Conservation (phyloP, 805 yeast genomes). For the Candida nemodendra region DNA sequence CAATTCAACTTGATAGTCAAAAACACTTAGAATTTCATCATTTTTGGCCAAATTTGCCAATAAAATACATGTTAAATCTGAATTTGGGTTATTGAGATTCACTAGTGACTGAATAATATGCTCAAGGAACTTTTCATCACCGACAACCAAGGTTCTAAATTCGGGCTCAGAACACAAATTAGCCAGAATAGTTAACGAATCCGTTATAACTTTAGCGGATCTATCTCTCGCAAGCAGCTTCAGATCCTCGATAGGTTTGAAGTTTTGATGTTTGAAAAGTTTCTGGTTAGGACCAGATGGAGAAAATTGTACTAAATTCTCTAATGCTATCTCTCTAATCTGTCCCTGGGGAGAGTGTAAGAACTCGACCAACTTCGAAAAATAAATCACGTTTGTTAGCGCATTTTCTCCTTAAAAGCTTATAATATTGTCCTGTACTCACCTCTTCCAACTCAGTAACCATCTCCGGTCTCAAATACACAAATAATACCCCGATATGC, state of each 20-base stretch:
- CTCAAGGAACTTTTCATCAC: conserved; percentile 56
- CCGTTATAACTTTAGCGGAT: conserved; percentile 55
- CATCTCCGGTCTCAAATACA: conserved; percentile 37
- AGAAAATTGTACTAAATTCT: conserved; percentile 78
- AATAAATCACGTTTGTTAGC: conserved; percentile 6
- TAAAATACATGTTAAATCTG: conserved; percentile 81
- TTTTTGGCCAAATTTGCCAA: conserved; percentile 84
- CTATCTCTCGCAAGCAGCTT: conserved; percentile 55
- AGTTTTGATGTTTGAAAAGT: conserved; percentile 69
- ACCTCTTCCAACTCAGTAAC: conserved; percentile 53
- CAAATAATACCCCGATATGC: too few relatives aligned
- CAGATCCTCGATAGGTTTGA: conserved; percentile 69
- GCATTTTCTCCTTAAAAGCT: not conserved
- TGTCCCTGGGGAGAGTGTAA: conserved; percentile 79
- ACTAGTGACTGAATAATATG: conserved; percentile 49
- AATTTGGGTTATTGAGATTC: conserved; percentile 58
- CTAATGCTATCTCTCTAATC: conserved; percentile 80
- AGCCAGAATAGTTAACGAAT: conserved; percentile 75
- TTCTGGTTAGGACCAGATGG: conserved; percentile 55
- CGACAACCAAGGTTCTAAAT: conserved; percentile 63
- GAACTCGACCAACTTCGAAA: conserved; percentile 60
- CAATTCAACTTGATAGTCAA: conserved; percentile 38
- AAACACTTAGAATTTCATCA: conserved; percentile 55
- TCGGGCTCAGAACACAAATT: conserved; percentile 73
- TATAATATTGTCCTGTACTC: conserved; percentile 13